Base-by-base conservation (phyloP, 1,139 yeast genomes). In the Hansenula lynferdii region DNA sequence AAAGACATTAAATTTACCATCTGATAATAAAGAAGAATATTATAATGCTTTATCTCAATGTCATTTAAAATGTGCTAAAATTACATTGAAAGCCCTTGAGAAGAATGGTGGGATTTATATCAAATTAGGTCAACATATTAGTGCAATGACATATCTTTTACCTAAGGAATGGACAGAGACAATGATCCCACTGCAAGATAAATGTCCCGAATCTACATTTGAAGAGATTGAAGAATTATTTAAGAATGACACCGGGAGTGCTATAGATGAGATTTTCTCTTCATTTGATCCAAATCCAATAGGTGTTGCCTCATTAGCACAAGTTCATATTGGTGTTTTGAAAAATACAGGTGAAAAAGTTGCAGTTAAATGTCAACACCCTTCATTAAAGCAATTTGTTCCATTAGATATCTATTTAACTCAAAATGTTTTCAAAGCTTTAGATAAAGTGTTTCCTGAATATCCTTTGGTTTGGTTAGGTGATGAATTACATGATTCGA, bases 301-400 rank as follows among this genome's bases (percentile, higher is more conserved):
- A 31, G 99, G 98, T 1, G 95, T 89, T 12, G 98, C 98, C 0
- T 86, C 96, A 1, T 69, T 92, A 49, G 98, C 98, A 0, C 99
- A 92, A 57, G 99, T 92, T 9, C 98, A 92, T 61, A 66, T 70
- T 31, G 99, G 95, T 0, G 72, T 62, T 1, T 60, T 90, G 41
- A 72, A 67, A 42, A 64, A 61, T 3, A 72, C 69, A 5, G 89
- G 87, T 1, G 75, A 81, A 49, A 75, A 72, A 51, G 97, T 90
- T 2, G 98, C 98, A 0, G 96, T 92, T 19, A 92, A 94, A 56
- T 75, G 92, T 29, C 98, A 92, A 58, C 99, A 92, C 61, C 98
- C 98, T 0, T 74, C 89, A 7, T 67, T 92, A 37, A 75, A 79
- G 38, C 89, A 85, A 51, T 92, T 85, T 64, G 95, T 92, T 8